These are phyloP conservation scores for Agaricus blazei DNA, from an alignment of 768 basidiomycete genomes.

Conservation along the genomic window DNA sequence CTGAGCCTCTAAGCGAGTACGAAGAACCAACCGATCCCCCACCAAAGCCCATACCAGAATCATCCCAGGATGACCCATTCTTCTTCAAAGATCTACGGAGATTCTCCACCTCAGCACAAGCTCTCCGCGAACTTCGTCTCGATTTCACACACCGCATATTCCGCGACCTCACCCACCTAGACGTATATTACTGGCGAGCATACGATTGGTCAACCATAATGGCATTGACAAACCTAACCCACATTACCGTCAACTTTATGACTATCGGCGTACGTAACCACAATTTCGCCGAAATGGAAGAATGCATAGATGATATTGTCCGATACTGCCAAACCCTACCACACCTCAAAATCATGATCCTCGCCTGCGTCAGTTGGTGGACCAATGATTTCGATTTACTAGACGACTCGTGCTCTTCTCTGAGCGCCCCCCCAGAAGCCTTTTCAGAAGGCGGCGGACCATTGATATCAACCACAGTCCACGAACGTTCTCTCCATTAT, in stretches of 20 bases:
- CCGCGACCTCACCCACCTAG: constrained; percentile 6
- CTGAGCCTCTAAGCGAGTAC: neutral
- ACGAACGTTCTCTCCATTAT: constrained; percentile 3
- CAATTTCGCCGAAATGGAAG: neutral
- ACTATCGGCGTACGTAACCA: neutral
- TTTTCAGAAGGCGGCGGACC: neutral
- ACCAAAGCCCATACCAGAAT: too few relatives aligned
- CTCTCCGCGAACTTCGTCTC: neutral
- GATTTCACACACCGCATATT: constrained; percentile 1
- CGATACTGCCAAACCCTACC: neutral
- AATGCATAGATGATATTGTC: neutral
- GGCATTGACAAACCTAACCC: neutral
- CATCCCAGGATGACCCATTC: neutral
- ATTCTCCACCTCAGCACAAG: neutral
- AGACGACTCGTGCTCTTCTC: neutral
- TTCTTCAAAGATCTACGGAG: constrained; percentile 1
- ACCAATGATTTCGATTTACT: constrained; percentile 1
- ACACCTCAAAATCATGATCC: neutral
- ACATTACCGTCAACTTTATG: constrained; percentile 1
- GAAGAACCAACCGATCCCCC: neutral
- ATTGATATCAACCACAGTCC: neutral
- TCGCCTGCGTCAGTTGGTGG: constrained; percentile 1
- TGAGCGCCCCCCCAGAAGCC: neutral
- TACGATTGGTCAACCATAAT: constrained; percentile 7
- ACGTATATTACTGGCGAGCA: neutral